These are phyloP conservation scores for Suillus variegatus DNA, from an alignment of 768 basidiomycete species.

Conservation along the genomic window DNA sequence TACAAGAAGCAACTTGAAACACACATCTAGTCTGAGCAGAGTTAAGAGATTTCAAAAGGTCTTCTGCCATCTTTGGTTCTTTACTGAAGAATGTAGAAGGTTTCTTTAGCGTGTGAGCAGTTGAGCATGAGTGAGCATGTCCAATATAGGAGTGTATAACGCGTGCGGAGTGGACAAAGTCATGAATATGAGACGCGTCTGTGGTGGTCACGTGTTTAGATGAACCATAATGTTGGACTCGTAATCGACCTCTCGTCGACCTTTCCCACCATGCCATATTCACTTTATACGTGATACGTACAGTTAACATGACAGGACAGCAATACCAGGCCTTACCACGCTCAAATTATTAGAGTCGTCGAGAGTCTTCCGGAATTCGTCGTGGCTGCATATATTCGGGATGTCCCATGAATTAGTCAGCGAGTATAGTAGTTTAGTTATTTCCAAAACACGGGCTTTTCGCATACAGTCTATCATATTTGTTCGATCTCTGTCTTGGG, in stretches of 20 bases:
- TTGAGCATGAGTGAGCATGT: not conserved
- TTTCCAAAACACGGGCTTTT: not conserved
- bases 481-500: not conserved
- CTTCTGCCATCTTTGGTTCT: not conserved
- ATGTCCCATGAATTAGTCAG: not conserved
- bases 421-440: not conserved
- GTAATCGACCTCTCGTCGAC: not conserved
- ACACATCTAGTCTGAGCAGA: constrained; percentile 14
- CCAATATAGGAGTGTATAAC: not conserved
- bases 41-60: constrained; percentile 11
- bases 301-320: not conserved
- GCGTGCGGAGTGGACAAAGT: not conserved
- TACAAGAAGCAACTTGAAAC: not conserved
- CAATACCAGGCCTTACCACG: not conserved
- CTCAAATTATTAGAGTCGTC: not conserved
- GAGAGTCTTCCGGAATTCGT: not conserved
- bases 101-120: not conserved
- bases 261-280: not conserved
- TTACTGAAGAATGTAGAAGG: too few species aligned
- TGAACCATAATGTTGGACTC: not conserved
- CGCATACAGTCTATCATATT: not conserved
- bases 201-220: constrained; percentile 4
- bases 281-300: not conserved
- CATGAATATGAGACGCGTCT: constrained; percentile 6
- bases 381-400: not conserved